These are phyloP conservation scores for Phytophthora lateralis DNA, from an alignment of 352 stramenopile genomes.

Conservation along the genomic window DNA sequence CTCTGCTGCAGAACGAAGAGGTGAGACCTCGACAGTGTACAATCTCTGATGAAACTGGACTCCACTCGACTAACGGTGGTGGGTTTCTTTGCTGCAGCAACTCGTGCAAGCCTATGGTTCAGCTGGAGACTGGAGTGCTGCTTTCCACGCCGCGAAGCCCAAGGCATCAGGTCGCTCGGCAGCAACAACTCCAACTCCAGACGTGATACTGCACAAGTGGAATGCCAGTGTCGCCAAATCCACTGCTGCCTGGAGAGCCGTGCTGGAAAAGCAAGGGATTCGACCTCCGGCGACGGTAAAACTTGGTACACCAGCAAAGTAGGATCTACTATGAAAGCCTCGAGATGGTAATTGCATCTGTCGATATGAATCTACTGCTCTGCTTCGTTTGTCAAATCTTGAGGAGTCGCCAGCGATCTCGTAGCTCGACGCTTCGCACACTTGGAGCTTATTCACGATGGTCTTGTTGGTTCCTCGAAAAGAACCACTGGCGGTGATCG, in stretches of 20 bases:
- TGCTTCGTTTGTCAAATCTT: slow-evolving; percentile 17
- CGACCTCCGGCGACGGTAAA: slow-evolving; percentile 31
- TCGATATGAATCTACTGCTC: neutral
- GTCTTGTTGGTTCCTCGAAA: slow-evolving; percentile 30
- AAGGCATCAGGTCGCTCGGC: slow-evolving; percentile 12
- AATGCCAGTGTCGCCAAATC: slow-evolving; percentile 34
- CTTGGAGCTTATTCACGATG: slow-evolving; percentile 22
- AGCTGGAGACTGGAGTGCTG: slow-evolving; percentile 31
- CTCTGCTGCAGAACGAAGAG: slow-evolving; percentile 51
- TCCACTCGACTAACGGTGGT: neutral
- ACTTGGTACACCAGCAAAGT: slow-evolving; percentile 16
- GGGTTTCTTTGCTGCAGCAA: slow-evolving; percentile 10
- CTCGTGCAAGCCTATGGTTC: slow-evolving; percentile 32
- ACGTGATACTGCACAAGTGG: slow-evolving; percentile 37
- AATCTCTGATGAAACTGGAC: neutral
- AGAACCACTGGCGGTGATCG: slow-evolving; percentile 31
- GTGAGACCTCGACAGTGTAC: slow-evolving; percentile 10
- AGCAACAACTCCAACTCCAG: slow-evolving; percentile 1
- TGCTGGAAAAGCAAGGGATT: slow-evolving; percentile 41
- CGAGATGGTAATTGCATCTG: neutral
- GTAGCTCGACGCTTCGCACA: slow-evolving; percentile 18
- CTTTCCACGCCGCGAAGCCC: slow-evolving; percentile 30
- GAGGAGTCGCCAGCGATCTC: slow-evolving; percentile 29
- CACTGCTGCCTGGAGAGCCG: slow-evolving; percentile 37
- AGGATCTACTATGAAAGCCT: neutral